Conservation (phyloP, 192 early-diverging fungal genomes). For the Jimgerdemannia lactiflua region DNA sequence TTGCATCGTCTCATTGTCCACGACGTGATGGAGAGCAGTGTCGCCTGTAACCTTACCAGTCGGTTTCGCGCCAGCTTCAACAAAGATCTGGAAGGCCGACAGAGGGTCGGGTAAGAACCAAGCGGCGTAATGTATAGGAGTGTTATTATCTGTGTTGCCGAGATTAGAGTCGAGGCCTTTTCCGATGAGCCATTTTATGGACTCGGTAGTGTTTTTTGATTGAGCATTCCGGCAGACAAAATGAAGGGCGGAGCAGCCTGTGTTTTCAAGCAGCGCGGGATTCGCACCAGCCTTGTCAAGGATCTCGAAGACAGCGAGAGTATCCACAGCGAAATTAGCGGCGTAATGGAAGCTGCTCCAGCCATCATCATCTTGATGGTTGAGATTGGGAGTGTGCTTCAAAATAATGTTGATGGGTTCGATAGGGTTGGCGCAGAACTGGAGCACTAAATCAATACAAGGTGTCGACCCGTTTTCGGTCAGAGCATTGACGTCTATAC, state of each 20-base stretch:
- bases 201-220: neutral
- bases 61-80: neutral
- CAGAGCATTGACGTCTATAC: neutral
- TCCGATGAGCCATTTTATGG: neutral
- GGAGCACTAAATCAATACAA: neutral
- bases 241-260: neutral
- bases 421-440: neutral
- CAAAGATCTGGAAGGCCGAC: neutral
- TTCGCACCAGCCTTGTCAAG: neutral
- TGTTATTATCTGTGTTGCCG: neutral
- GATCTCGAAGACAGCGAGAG: neutral
- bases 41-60: neutral
- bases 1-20: neutral
- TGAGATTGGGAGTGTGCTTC: neutral
- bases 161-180: neutral
- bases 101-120: neutral
- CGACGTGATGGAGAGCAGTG: neutral
- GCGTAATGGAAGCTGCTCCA: neutral
- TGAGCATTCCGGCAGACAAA: neutral
- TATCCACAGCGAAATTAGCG: neutral
- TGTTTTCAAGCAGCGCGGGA: neutral
- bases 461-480: neutral
- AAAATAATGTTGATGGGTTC: neutral
- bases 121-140: neutral
- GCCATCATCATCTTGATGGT: neutral